Base-by-base conservation (phyloP, 176 grass and related monocot genomes). In the Cenchrus americanus region DNA sequence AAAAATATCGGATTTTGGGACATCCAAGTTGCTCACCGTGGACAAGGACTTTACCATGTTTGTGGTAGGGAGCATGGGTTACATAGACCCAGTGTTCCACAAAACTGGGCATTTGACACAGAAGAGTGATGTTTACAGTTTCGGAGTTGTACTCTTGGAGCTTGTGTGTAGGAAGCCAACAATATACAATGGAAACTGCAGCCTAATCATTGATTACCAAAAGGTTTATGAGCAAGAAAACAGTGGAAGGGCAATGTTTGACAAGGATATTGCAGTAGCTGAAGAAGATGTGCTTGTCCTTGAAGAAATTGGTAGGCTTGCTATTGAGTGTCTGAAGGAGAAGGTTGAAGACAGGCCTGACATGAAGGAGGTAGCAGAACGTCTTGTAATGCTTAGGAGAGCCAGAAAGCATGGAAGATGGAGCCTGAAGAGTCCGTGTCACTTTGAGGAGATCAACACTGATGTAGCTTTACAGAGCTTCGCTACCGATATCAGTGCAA, bases 161-260 rank as follows among this genome's bases (percentile, higher is more conserved):
- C 48, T 49, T 11, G 12, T 49, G 12, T 49, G 48, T 12, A 49
- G 48, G 48, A 49, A 49, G 3, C 48, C 48, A 49, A 49, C 49
- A 51, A 51, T 51, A 51, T 51, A 51, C 13, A 4, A 51, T 51
- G 12, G 13, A 51, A 51, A 51, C 13, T 51, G 49, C 49, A 51
- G 49, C 14, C 49, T 51, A 3, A 51, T 51, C 12, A 51, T 51
- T 3, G 49, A 51, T 12, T 51, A 14, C 49, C 49, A 51, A 13
- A 14, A 13, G 14, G 49, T 51, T 14, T 51, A 51, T 51, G 49
- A 51, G 13, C 13, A 51, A 51, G 49, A 14, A 4, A 51, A 51
- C 49, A 51, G 49, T 80, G 11, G 13, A 80, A 32, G 43, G 42
- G 22, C 60, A 10, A 64, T 79, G 76, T 65, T 79, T 21, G 76